phyloP scores from a whole-genome alignment of 2,329 filamentous ascomycete species.

The Hymenoscyphus fructigenus region DNA sequence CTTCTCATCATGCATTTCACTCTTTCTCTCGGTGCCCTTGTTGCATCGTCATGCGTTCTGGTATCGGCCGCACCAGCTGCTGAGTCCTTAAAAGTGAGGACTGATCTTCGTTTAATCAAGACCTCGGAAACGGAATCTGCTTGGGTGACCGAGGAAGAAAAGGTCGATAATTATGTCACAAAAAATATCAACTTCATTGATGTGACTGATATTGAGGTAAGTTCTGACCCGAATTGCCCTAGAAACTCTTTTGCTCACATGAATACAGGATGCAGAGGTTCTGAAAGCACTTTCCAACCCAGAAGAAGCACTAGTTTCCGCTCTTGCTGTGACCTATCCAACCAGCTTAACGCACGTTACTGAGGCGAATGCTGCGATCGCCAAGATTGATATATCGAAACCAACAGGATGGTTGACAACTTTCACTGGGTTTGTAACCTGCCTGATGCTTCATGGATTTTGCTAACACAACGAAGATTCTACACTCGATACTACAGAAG shows the following conservation, averaged over 20 bases:
- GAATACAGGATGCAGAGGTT: not conserved
- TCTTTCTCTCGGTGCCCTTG: not conserved
- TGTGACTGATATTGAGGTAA: conserved; percentile 20
- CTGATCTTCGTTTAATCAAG: conserved; percentile 18
- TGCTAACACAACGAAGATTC: conserved; percentile 7
- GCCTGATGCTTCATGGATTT: not conserved
- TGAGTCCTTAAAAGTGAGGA: not conserved
- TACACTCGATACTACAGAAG: conserved; percentile 17
- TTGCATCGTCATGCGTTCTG: not conserved
- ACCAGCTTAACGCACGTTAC: conserved; percentile 11
- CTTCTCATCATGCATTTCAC: not conserved
- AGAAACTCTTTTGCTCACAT: not conserved
- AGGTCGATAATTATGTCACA: conserved; percentile 16
- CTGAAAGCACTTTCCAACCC: not conserved
- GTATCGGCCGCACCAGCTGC: not conserved
- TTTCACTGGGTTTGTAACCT: conserved; percentile 12
- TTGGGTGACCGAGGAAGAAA: conserved; percentile 21
- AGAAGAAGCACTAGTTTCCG: not conserved
- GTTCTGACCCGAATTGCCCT: not conserved
- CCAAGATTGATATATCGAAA: conserved; percentile 11
- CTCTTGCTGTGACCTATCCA: conserved; percentile 16
- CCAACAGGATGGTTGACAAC: conserved; percentile 13
- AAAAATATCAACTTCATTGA: conserved; percentile 23
- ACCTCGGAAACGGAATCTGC: conserved; percentile 15
- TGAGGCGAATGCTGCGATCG: conserved; percentile 15